Base-by-base conservation (phyloP, 1,284 basidiomycete species). In the Apiotrichum siamense region DNA sequence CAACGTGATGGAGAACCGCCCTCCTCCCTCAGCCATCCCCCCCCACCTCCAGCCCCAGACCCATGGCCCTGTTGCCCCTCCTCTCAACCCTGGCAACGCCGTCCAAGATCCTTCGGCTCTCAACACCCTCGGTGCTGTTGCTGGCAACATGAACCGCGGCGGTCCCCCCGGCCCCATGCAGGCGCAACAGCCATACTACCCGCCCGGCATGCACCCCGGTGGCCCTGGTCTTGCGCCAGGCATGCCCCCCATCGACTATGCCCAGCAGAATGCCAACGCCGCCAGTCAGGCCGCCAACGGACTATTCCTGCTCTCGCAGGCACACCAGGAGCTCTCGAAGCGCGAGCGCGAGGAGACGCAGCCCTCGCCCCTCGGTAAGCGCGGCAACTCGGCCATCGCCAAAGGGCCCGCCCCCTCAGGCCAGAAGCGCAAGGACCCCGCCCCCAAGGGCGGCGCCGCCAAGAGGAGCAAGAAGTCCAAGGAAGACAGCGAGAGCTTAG, bases 241-340 rank as follows among this genome's bases (percentile, higher is more conserved):
- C 12, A 59, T 58, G 48, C 29, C 29, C 7, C 59, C 58, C 24
- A 65, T 63, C 15, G 69, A 70, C 52, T 73, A 68, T 40, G 68
- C 67, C 6, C 69, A 73, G 43, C 71, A 71, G 51, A 65, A 61
- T 25, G 70, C 69, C 52, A 72, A 71, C 35, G 71, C 71, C 3
- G 71, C 71, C 3, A 66, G 62, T 37, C 71, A 73, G 57, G 87
- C 88, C 29, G 86, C 90, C 48, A 93, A 92, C 67, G 92, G 92
- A 18, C 82, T 97, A 39, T 97, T 93, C 77, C 77, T 97, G 44
- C 83, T 97, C 50, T 87, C 85, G 7, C 90, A 96, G 72, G 91
- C 91, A 21, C 91, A 94, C 67, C 89, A 94, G 69, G 91, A 96
- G 78, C 82, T 96, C 51, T 88, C 88, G n/a, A 94, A 94, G 77